A percentile compares a stretch with the other conserved stretches of the same genome.
Conservation (phyloP, 148 eudicot genomes). For the Cornus florida region DNA sequence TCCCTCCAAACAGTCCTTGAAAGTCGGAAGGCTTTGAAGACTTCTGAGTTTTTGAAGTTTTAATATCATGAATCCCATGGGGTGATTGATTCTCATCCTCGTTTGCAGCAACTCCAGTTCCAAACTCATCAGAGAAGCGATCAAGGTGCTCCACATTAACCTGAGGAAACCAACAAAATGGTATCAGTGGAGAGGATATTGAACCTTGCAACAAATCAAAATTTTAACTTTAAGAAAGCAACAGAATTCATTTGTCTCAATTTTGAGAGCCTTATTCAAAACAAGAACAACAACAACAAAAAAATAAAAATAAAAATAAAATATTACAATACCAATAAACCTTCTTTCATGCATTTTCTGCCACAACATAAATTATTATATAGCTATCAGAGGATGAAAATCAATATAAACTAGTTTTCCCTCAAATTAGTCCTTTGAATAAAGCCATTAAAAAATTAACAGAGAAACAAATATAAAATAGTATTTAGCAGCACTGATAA, state of each 20-base stretch:
- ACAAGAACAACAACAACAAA: neutral
- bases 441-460: too few species aligned
- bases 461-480: too few species aligned
- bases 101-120: conserved; percentile 43
- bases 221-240: neutral
- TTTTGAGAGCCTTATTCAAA: neutral
- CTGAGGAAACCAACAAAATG: conserved; percentile 38
- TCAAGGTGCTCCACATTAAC: conserved; percentile 71
- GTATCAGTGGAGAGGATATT: neutral
- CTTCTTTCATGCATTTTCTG: neutral
- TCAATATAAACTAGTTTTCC: neutral
- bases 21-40: conserved; percentile 75
- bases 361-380: neutral
- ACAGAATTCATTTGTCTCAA: neutral
- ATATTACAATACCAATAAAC: too few species aligned
- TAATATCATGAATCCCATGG: neutral
- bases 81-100: conserved; percentile 30
- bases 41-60: conserved; percentile 35
- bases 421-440: too few species aligned
- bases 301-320: too few species aligned
- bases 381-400: neutral
- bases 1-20: conserved; percentile 76
- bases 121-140: conserved; percentile 70
- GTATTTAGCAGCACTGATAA: neutral
- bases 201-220: neutral